Conservation (phyloP, 192 early-diverging fungal genomes). For the Linnemannia elongata region DNA sequence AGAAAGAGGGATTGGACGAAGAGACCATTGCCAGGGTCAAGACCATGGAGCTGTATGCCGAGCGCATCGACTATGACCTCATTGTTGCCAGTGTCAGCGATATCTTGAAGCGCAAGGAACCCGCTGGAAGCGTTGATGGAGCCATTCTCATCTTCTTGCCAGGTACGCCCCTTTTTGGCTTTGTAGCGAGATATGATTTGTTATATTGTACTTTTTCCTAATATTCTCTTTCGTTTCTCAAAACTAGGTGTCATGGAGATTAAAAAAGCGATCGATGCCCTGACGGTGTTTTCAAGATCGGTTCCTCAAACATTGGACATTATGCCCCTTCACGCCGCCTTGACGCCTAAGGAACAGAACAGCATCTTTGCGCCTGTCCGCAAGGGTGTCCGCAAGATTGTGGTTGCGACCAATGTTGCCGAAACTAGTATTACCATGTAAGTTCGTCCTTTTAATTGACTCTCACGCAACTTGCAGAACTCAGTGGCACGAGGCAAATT, state of each 20-base stretch:
- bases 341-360: conserved; percentile 77
- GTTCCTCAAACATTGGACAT: conserved; percentile 58
- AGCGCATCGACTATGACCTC: conserved; percentile 74
- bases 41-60: conserved; percentile 59
- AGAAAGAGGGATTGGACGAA: conserved; percentile 55
- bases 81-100: conserved; percentile 69
- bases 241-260: conserved; percentile 77
- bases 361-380: conserved; percentile 71
- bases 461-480: background rate
- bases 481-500: background rate
- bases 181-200: background rate
- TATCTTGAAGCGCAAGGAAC: conserved; percentile 67
- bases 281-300: conserved; percentile 44
- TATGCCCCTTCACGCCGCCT: conserved; percentile 77
- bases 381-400: conserved; percentile 73
- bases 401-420: conserved; percentile 83
- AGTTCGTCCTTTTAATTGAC: background rate
- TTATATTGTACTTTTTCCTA: background rate
- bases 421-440: conserved; percentile 86
- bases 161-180: conserved; percentile 38
- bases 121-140: conserved; percentile 57
- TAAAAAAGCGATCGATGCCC: conserved; percentile 71
- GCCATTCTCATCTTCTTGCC: conserved; percentile 81
- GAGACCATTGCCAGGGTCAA: conserved; percentile 53
- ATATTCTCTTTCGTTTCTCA: background rate